A percentile compares a stretch with the other conserved stretches of the same genome.
Evolutionary conservation across 352 stramenopile species (phyloP).

Genomic region (Globisporangium cystogenes): DNA sequence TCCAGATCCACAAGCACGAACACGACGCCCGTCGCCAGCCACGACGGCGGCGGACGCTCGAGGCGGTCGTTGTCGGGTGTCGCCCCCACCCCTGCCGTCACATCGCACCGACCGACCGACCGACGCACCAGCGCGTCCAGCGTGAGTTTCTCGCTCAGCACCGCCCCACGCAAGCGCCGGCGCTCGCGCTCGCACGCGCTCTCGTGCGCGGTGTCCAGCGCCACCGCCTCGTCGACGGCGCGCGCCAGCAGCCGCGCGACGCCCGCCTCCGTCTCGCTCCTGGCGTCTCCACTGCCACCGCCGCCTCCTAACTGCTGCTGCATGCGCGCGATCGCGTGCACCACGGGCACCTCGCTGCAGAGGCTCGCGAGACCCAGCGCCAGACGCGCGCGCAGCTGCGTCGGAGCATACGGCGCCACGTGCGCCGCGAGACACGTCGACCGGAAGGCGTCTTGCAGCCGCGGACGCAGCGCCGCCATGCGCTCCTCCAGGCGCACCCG

Average conservation of each 20-base stretch:
- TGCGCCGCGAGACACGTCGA: conserved; percentile 19
- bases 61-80: no score
- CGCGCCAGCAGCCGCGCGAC: conserved; percentile 23
- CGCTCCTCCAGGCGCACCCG: conserved; percentile 7
- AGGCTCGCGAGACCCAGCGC: conserved; percentile 21
- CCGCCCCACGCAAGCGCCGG: conserved; percentile 19
- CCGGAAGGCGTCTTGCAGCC: conserved; percentile 30
- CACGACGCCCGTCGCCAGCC: conserved; percentile 18
- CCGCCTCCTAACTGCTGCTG: background rate
- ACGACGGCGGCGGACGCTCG: background rate
- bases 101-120: background rate
- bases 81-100: background rate
- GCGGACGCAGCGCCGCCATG: conserved; percentile 17
- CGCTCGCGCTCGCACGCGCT: conserved; percentile 23
- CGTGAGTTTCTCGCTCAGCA: conserved; percentile 26
- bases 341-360: conserved; percentile 35
- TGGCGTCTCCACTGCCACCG: background rate
- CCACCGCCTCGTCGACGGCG: conserved; percentile 37
- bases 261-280: conserved; percentile 4
- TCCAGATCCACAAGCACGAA: conserved; percentile 67
- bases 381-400: conserved; percentile 18
- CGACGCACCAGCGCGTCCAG: conserved; percentile 18
- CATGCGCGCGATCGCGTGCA: conserved; percentile 29
- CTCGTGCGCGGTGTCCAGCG: conserved; percentile 23
- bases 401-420: conserved; percentile 26